A percentile compares a stretch with the other conserved stretches of the same genome.
phyloP scores from a whole-genome alignment of 768 basidiomycete genomes.

The Mycena epipterygia region DNA sequence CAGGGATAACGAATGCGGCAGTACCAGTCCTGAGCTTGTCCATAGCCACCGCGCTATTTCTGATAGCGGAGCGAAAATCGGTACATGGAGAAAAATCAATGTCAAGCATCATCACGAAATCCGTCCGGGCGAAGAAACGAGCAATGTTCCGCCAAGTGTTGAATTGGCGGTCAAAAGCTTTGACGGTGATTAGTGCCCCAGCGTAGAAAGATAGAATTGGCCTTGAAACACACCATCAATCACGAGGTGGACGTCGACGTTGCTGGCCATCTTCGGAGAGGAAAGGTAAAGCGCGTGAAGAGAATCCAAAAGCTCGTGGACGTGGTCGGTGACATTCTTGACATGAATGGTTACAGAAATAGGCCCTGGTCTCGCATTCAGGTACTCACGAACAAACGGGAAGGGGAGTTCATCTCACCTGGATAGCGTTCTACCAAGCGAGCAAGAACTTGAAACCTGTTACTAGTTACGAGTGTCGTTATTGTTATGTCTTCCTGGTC shows the following conservation, averaged over 20 bases:
- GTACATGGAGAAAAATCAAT: constrained; percentile 91
- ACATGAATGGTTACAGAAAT: constrained; percentile 89
- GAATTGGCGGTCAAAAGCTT: constrained; percentile 83
- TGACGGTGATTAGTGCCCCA: neutral
- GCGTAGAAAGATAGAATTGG: neutral
- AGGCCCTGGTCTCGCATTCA: constrained; percentile 65
- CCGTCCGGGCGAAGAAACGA: constrained; percentile 85
- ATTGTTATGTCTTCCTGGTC: constrained; percentile 82
- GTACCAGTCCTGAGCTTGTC: constrained; percentile 68
- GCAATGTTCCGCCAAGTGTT: constrained; percentile 93
- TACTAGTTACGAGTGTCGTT: constrained; percentile 86
- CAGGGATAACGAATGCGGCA: constrained; percentile 85
- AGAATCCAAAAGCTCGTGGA: constrained; percentile 67
- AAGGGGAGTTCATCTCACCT: constrained; percentile 58
- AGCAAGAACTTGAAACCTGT: constrained; percentile 80
- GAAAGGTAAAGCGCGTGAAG: constrained; percentile 78
- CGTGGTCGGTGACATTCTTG: constrained; percentile 61
- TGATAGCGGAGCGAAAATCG: constrained; percentile 75
- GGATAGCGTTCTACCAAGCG: constrained; percentile 82
- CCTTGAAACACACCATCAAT: constrained; percentile 58
- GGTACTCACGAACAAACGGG: neutral
- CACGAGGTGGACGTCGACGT: constrained; percentile 90
- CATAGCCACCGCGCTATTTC: constrained; percentile 55
- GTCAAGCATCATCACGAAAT: constrained; percentile 92
- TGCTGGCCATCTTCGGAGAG: constrained; percentile 72